These are phyloP conservation scores for Postia placenta DNA, from an alignment of 768 basidiomycete genomes.

Conservation along the genomic window DNA sequence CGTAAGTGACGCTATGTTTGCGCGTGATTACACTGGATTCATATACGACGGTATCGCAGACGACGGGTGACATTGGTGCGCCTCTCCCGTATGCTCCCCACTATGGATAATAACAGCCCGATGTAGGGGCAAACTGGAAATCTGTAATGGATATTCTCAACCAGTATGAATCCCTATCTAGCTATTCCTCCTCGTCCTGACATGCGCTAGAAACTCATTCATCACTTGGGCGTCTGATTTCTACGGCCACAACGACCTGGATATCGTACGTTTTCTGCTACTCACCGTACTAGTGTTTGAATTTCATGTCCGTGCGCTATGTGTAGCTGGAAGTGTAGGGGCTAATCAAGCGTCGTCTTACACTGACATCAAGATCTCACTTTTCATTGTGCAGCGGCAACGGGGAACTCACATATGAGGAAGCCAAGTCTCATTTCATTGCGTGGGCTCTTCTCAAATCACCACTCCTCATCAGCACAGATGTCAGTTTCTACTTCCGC, in stretches of 20 bases:
- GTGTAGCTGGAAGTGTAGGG: conserved; percentile 15
- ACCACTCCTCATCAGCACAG: conserved; percentile 56
- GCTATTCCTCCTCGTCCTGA: background rate
- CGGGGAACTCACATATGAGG: conserved; percentile 53
- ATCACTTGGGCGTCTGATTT: conserved; percentile 57
- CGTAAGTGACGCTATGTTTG: conserved; percentile 30
- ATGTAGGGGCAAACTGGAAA: conserved; percentile 34
- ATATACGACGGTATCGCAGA: too few relatives aligned
- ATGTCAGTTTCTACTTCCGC: conserved; percentile 9
- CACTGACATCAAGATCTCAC: too few relatives aligned
- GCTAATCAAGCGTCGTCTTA: too few relatives aligned
- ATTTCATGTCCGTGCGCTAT: conserved; percentile 1
- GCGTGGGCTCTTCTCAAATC: conserved; percentile 71
- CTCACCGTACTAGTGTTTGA: background rate
- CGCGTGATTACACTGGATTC: too few relatives aligned
- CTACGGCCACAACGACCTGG: conserved; percentile 64
- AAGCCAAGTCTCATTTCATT: conserved; percentile 65
- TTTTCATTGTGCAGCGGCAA: conserved; percentile 61
- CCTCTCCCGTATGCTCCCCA: too few relatives aligned
- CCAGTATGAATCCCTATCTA: conserved; percentile 27
- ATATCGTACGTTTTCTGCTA: conserved; percentile 55
- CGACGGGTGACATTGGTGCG: conserved; percentile 23
- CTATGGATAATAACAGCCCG: too few relatives aligned
- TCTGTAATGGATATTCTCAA: conserved; percentile 50
- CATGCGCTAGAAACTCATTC: conserved; percentile 50